Evolutionary conservation across 371 early-diverging fungal genomes (phyloP).

Genomic region (Parasitella parasitica): DNA sequence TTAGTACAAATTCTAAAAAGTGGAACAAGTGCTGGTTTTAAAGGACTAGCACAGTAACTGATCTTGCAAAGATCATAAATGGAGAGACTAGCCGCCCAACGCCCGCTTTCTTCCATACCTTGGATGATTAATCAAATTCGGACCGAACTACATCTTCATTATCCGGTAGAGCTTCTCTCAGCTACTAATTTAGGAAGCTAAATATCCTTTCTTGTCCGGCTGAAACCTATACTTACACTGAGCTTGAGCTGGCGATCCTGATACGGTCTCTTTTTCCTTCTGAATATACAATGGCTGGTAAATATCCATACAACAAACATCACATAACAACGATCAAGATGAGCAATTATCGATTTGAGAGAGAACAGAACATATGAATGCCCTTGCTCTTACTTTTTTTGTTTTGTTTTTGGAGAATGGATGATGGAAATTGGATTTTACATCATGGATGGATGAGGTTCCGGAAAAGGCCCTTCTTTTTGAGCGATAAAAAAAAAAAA

Average conservation of each 20-base stretch:
- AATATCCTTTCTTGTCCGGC: not conserved
- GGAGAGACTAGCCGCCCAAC: too few relatives aligned
- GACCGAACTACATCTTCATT: not conserved
- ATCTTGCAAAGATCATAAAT: too few relatives aligned
- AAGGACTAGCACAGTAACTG: too few relatives aligned
- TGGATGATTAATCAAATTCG: not conserved
- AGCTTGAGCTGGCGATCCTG: slow-evolving; percentile 8
- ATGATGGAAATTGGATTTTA: not conserved
- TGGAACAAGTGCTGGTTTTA: too few relatives aligned
- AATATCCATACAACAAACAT: slow-evolving; percentile 8
- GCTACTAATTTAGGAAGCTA: not conserved
- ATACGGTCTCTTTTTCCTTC: slow-evolving; percentile 26
- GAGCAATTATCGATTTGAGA: not conserved
- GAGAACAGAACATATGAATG: not conserved
- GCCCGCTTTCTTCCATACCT: too few relatives aligned
- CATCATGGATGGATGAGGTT: too few relatives aligned
- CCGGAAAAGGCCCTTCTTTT: too few relatives aligned
- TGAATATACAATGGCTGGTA: slow-evolving; percentile 28
- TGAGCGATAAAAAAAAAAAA: too few relatives aligned
- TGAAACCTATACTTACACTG: slow-evolving; percentile 12
- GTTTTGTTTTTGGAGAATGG: not conserved
- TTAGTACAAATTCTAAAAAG: too few relatives aligned
- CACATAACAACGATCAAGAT: not conserved
- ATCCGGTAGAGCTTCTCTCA: not conserved
- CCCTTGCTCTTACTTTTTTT: not conserved